phyloP scores from a whole-genome alignment of 108 stramenopile species.

The Parietichytrium sp. region DNA sequence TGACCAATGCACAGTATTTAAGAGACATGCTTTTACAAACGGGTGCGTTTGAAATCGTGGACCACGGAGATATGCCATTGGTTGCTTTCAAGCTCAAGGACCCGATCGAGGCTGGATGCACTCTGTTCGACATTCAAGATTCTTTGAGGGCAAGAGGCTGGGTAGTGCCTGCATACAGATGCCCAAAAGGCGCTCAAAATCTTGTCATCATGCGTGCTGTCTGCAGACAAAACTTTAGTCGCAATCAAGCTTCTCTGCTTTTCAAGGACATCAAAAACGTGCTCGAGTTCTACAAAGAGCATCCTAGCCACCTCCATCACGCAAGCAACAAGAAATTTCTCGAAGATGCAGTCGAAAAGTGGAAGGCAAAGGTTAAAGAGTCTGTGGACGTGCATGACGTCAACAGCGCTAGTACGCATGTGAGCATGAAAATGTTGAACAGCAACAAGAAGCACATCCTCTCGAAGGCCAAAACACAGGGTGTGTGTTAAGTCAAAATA shows the following conservation, averaged over 20 bases:
- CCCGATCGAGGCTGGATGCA: background rate
- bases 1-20: slow-evolving; percentile 39
- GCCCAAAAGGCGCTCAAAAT: slow-evolving; percentile 42
- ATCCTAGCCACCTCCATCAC: background rate
- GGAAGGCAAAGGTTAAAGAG: no score
- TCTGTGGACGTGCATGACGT: no score
- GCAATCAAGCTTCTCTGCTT: background rate
- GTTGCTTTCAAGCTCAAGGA: slow-evolving; percentile 38
- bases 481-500: no score
- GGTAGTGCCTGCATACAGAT: slow-evolving; percentile 45
- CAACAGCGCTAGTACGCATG: no score
- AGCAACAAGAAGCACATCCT: no score
- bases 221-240: slow-evolving; percentile 31
- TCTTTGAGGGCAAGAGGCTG: background rate
- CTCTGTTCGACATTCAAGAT: slow-evolving; percentile 29
- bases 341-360: no score
- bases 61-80: slow-evolving; percentile 40
- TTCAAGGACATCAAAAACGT: slow-evolving; percentile 2
- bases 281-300: background rate
- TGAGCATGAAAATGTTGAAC: no score
- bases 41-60: slow-evolving; percentile 36
- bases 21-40: slow-evolving; percentile 40
- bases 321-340: slow-evolving; percentile 18
- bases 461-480: no score
- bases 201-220: slow-evolving; percentile 45